Conservation (phyloP, 1,139 yeast species). For the Spencermartinsiella ligniputridi region DNA sequence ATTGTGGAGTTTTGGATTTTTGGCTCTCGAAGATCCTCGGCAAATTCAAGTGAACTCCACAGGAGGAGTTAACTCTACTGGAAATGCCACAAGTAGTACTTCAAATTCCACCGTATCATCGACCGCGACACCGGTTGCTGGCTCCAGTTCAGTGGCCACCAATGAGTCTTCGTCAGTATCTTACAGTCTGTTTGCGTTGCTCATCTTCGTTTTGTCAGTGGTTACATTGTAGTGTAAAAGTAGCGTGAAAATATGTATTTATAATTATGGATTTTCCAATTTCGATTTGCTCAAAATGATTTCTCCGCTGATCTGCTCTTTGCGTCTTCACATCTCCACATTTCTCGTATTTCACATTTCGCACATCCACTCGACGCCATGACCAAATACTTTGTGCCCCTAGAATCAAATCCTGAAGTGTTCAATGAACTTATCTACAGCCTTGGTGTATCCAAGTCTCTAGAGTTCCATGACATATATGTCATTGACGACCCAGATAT, state of each 20-base stretch:
- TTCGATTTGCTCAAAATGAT: no score
- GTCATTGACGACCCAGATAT: slow-evolving; percentile 78
- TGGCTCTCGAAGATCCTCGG: slow-evolving; percentile 9
- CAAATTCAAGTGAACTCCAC: background rate
- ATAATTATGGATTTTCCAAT: no score
- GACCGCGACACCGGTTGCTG: background rate
- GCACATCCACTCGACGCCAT: no score
- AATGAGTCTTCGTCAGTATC: background rate
- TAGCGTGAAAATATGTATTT: no score
- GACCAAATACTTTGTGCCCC: slow-evolving; percentile 53
- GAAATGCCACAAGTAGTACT: background rate
- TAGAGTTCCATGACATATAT: slow-evolving; percentile 74
- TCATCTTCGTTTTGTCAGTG: background rate
- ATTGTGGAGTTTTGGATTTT: slow-evolving; percentile 14
- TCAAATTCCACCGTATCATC: no score
- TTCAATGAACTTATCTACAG: slow-evolving; percentile 66
- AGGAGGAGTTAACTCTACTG: background rate
- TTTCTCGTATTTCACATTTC: no score
- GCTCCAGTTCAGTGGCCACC: background rate
- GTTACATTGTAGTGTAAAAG: background rate
- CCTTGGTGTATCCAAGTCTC: slow-evolving; percentile 60
- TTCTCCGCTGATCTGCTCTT: no score
- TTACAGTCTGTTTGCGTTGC: background rate
- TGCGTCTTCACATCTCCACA: no score
- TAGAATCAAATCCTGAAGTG: slow-evolving; percentile 86